A percentile compares a stretch with the other conserved stretches of the same genome.
Conservation (phyloP, 495 filamentous ascomycete species). For the Penicillium diatomitis region DNA sequence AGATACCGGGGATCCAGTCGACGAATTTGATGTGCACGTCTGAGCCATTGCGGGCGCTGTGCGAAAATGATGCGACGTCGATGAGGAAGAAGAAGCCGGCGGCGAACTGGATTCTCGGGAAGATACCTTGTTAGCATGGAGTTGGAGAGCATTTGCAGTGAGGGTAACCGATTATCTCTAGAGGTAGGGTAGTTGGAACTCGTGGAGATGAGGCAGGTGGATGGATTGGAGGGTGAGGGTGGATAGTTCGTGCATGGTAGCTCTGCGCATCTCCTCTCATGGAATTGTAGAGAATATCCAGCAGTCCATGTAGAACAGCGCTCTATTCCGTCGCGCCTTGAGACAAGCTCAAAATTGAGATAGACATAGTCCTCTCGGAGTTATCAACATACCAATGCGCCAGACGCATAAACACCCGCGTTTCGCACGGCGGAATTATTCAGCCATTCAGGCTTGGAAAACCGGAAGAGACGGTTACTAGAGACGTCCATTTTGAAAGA, state of each 20-base stretch:
- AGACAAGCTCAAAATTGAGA: neutral
- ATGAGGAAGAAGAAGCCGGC: slow-evolving; percentile 94
- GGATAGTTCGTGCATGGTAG: neutral
- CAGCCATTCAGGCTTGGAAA: slow-evolving; percentile 77
- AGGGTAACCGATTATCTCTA: no score
- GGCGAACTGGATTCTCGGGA: slow-evolving; percentile 59
- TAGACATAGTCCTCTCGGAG: neutral
- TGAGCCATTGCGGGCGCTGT: slow-evolving; percentile 66
- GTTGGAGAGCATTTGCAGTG: neutral
- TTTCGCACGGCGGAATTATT: slow-evolving; percentile 77
- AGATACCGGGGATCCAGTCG: slow-evolving; percentile 98
- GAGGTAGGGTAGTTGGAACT: neutral
- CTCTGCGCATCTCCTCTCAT: no score
- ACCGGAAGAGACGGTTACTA: slow-evolving; percentile 63
- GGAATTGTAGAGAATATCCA: no score
- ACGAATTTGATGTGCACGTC: slow-evolving; percentile 87
- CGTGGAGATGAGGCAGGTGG: neutral
- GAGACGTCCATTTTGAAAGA: slow-evolving; percentile 46
- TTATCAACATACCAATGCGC: slow-evolving; percentile 60
- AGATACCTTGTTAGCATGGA: slow-evolving; percentile 8
- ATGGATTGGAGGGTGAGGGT: neutral
- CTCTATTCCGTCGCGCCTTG: no score
- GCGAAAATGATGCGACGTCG: slow-evolving; percentile 82
- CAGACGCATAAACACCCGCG: slow-evolving; percentile 76
- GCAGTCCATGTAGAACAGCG: no score